Percentiles rank a stretch among this genome's conserved stretches.
Evolutionary conservation across 2,329 filamentous ascomycete species (phyloP).

Genomic region (Thyridium curvatum): DNA sequence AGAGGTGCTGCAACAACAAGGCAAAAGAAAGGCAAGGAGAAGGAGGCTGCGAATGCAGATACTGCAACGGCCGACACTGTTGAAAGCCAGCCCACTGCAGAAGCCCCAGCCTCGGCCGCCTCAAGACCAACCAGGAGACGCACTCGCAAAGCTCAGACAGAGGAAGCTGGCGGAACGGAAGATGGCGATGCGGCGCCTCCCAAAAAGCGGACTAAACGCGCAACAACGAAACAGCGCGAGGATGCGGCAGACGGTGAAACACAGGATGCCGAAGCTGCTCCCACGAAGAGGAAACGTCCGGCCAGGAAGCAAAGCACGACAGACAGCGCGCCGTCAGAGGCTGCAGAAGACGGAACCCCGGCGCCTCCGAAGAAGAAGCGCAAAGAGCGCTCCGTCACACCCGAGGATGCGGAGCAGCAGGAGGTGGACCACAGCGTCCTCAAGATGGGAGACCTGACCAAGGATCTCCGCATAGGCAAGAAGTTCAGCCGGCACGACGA

Average conservation of each 20-base stretch:
- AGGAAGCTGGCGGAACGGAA: neutral
- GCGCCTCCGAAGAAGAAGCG: slow-evolving; percentile 18
- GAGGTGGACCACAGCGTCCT: slow-evolving; percentile 60
- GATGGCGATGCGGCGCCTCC: slow-evolving; percentile 4
- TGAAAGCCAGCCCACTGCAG: slow-evolving; percentile 11
- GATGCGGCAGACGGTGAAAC: slow-evolving; percentile 7
- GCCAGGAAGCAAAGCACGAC: slow-evolving; percentile 6
- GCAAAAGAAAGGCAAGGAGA: too few relatives aligned
- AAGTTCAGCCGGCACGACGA: slow-evolving; percentile 69
- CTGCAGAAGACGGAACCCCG: slow-evolving; percentile 13
- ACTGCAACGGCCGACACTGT: neutral
- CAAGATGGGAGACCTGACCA: slow-evolving; percentile 68
- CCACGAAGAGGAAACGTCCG: neutral
- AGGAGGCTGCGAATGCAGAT: slow-evolving; percentile 4
- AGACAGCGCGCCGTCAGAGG: slow-evolving; percentile 1
- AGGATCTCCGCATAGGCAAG: slow-evolving; percentile 64
- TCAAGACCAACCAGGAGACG: slow-evolving; percentile 4
- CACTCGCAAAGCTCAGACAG: neutral
- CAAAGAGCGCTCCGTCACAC: slow-evolving; percentile 44
- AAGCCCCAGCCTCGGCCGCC: slow-evolving; percentile 2
- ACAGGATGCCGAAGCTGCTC: slow-evolving; percentile 4
- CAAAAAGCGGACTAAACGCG: slow-evolving; percentile 1
- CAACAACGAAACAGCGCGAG: slow-evolving; percentile 9
- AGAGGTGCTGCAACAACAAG: slow-evolving; percentile 1
- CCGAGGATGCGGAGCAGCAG: slow-evolving; percentile 56